Evolutionary conservation across 768 basidiomycete species (phyloP), one percentile per base, ranked within the genome.

Genomic region (Paxillus involutus): DNA sequence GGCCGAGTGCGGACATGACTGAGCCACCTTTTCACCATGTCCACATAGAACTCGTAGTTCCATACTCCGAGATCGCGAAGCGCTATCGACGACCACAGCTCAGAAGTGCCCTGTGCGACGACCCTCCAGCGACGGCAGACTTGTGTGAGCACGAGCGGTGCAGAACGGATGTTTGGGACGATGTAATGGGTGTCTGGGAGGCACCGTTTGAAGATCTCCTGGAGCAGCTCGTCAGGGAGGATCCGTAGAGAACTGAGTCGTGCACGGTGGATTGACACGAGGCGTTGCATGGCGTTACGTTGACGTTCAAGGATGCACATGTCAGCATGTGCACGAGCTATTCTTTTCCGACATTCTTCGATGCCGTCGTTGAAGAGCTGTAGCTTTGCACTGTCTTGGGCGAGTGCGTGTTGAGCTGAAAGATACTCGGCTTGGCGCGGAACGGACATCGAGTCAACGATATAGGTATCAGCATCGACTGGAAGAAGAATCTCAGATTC

Each of bases 111-210:
- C 14, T 64, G 60, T 19, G 51, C 61, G 51, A 74, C 59, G 6
- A 30, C 44, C 41, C 71, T 58, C 71, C 71, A 72, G 24, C 70
- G 60, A 16, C 60, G 70, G 54, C 71, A 72, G 29, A 72, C 60
- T 17, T 63, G 71, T 1, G 68, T 63, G 37, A 74, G 66, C 37
- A 73, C 51, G 8, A 74, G 51, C 3, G 73, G 73, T 29, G 70
- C 68, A 6, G 58, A 52, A 45, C 32, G 55, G 6, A 50, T 44
- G 21, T 59, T 36, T 2, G 69, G 72, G 3, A 57, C 48, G 49
- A 62, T n/a, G 48, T 62, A 71, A 16, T 48, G 48, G 11, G 51
- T 56, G 17, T 65, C 58, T 0, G 60, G 70, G 2, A 70, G 30
- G 26, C 68, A 73, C 33, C 46, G 55, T 44, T 51, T 57, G 30